A percentile compares a stretch with the other conserved stretches of the same genome.
These are phyloP conservation scores for Magnolia changhungtana DNA, from an alignment of 164 flowering plant genomes.

Conservation along the genomic window DNA sequence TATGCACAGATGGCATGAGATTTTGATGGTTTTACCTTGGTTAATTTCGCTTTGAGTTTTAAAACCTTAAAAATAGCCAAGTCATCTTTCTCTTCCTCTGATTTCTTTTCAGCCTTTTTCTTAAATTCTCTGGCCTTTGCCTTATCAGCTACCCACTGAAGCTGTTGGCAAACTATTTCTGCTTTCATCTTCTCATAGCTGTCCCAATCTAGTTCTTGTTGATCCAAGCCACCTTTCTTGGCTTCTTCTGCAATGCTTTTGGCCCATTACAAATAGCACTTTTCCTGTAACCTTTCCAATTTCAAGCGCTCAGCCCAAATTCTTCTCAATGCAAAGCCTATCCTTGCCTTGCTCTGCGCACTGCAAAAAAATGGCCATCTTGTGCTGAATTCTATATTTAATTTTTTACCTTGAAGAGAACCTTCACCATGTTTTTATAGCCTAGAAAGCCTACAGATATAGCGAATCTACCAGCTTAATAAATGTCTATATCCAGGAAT, in stretches of 20 bases:
- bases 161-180: too few relatives aligned
- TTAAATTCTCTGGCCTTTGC: too few relatives aligned
- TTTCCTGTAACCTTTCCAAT: conserved; percentile 41
- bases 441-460: too few relatives aligned
- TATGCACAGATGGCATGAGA: background rate
- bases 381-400: too few relatives aligned
- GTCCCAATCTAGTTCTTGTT: too few relatives aligned
- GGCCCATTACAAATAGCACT: conserved; percentile 53
- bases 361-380: conserved; percentile 35
- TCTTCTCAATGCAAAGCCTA: conserved; percentile 40
- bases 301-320: conserved; percentile 60
- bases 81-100: too few relatives aligned
- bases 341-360: conserved; percentile 56
- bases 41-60: conserved; percentile 50
- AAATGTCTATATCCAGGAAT: background rate
- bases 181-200: too few relatives aligned
- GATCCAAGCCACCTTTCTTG: conserved; percentile 48
- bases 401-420: background rate
- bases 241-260: conserved; percentile 67
- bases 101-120: too few relatives aligned
- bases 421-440: background rate
- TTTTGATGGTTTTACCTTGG: conserved; percentile 39
- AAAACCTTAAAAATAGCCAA: background rate
- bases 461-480: too few relatives aligned
- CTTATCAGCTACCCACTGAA: too few relatives aligned